A percentile compares a stretch with the other conserved stretches of the same genome.
Evolutionary conservation across 2,329 filamentous ascomycete genomes (phyloP).

Genomic region (Aschersonia sp.): DNA sequence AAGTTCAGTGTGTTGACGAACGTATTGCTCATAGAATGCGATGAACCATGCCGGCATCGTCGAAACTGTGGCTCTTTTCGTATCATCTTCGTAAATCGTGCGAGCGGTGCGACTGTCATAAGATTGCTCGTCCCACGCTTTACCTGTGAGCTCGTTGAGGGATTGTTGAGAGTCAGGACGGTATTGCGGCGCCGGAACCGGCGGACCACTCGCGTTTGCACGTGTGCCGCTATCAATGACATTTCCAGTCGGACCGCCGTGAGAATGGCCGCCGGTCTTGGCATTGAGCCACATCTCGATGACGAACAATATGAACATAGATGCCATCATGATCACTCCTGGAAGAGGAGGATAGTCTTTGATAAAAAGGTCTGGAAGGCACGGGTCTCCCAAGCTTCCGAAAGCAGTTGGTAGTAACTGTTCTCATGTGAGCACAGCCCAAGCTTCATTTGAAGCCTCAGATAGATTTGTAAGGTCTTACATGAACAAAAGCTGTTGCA

Average conservation of each 20-base stretch:
- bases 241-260: conserved; percentile 37
- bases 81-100: conserved; percentile 21
- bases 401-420: conserved; percentile 46
- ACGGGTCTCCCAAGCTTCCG: conserved; percentile 32
- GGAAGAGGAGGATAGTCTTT: conserved; percentile 45
- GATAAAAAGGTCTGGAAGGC: conserved; percentile 44
- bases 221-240: neutral
- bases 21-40: conserved; percentile 48
- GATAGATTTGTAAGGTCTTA: conserved; percentile 14
- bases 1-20: conserved; percentile 45
- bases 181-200: neutral
- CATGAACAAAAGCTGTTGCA: conserved; percentile 60
- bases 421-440: neutral
- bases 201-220: neutral
- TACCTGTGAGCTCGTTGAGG: neutral
- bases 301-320: conserved; percentile 46
- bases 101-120: neutral
- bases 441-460: neutral
- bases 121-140: neutral
- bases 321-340: conserved; percentile 50
- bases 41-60: conserved; percentile 47
- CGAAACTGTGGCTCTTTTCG: conserved; percentile 9
- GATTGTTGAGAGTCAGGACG: neutral
- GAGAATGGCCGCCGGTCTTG: conserved; percentile 43
- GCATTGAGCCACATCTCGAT: conserved; percentile 46